A percentile compares a stretch with the other conserved stretches of the same genome.
Conservation (phyloP, 192 early-diverging fungal species). For the Coemansia sp. region DNA sequence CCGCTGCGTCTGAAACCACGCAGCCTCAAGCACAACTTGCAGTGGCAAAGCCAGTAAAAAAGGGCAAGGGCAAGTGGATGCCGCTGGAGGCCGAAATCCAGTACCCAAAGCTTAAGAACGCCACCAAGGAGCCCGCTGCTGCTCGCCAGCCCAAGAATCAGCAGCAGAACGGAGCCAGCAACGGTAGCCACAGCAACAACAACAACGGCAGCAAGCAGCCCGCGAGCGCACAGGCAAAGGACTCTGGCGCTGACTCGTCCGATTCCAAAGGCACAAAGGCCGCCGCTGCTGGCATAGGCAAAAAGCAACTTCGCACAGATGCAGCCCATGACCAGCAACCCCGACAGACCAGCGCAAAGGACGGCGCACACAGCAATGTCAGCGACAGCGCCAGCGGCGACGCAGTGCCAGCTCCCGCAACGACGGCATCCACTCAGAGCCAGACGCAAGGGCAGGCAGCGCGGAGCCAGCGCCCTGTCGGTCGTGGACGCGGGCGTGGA, state of each 20-base stretch:
- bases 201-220: conserved; percentile 1
- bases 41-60: conserved; percentile 18
- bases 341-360: background rate
- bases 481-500: conserved; percentile 31
- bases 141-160: conserved; percentile 22
- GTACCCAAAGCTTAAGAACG: conserved; percentile 42
- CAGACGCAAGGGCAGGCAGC: conserved; percentile 7
- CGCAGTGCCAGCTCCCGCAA: background rate
- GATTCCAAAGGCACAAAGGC: conserved; percentile 6
- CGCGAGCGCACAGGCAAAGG: background rate
- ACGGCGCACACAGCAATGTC: background rate
- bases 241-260: background rate
- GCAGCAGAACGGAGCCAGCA: conserved; percentile 8
- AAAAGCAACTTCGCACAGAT: conserved; percentile 9
- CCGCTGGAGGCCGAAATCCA: conserved; percentile 47
- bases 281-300: conserved; percentile 1
- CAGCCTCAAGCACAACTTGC: conserved; percentile 1
- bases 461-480: conserved; percentile 16
- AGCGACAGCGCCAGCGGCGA: conserved; percentile 1
- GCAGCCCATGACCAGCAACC: background rate
- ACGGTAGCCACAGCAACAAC: conserved; percentile 1
- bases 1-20: conserved; percentile 27
- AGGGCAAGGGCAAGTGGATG: conserved; percentile 52
- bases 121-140: conserved; percentile 11
- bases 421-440: conserved; percentile 1